A percentile compares a stretch with the other conserved stretches of the same genome.
Evolutionary conservation across 345 rosid genomes (phyloP).

Genomic region (Raphanus raphanistrum): DNA sequence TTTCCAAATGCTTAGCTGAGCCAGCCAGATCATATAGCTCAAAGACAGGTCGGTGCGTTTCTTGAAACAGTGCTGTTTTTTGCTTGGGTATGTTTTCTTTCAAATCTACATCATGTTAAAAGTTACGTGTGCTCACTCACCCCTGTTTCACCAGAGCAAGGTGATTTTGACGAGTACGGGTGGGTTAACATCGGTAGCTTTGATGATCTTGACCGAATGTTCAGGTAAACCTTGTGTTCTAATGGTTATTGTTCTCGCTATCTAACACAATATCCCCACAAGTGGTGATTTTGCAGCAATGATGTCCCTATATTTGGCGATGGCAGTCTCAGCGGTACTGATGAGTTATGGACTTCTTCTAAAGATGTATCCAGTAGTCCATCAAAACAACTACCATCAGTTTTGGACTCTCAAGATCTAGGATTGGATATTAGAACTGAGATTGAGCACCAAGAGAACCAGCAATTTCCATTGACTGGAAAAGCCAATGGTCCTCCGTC

Average conservation of each 20-base stretch:
- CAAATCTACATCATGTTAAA: too few species aligned
- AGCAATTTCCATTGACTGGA: constrained; percentile 42
- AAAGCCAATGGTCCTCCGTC: constrained; percentile 46
- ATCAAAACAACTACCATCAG: constrained; percentile 50
- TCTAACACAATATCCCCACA: constrained; percentile 87
- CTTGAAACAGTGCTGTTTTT: too few species aligned
- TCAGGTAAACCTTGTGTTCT: too few species aligned
- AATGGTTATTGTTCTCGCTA: constrained; percentile 16
- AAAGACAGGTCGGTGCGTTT: too few species aligned
- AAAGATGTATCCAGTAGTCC: constrained; percentile 58
- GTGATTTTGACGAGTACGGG: too few species aligned
- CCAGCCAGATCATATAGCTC: too few species aligned
- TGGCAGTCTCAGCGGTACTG: constrained; percentile 60
- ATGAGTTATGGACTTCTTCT: constrained; percentile 77
- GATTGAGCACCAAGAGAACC: constrained; percentile 53
- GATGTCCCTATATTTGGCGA: constrained; percentile 82
- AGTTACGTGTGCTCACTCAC: too few species aligned
- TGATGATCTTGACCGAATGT: constrained; percentile 84
- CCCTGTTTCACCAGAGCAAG: too few species aligned
- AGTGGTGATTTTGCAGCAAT: constrained; percentile 93
- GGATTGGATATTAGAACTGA: constrained; percentile 51
- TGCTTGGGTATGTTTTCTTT: too few species aligned
- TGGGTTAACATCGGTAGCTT: constrained; percentile 87
- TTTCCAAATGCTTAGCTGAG: too few species aligned
- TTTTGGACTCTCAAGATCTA: constrained; percentile 49